These are phyloP conservation scores for Ascosphaera aggregata DNA, from an alignment of 2,329 filamentous ascomycete species.

Conservation along the genomic window DNA sequence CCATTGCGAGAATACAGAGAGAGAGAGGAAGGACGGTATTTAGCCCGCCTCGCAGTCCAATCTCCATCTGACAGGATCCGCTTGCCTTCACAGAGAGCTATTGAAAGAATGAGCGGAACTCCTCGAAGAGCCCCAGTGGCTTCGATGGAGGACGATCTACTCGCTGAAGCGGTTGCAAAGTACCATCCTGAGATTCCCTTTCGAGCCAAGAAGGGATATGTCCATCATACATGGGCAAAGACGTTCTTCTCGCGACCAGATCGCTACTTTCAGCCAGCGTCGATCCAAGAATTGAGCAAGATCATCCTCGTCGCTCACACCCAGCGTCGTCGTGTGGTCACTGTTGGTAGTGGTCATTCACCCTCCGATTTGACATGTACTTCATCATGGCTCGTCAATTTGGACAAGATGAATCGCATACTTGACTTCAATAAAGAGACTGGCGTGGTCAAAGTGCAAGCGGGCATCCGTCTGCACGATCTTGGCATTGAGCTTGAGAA, in stretches of 20 bases:
- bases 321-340: conserved; percentile 61
- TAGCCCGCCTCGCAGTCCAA: too few relatives aligned
- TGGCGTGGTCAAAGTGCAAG: conserved; percentile 51
- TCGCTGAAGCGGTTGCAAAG: conserved; percentile 28
- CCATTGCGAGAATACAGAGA: too few relatives aligned
- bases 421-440: conserved; percentile 43
- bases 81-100: too few relatives aligned
- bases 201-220: conserved; percentile 45
- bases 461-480: conserved; percentile 62
- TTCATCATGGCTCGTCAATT: conserved; percentile 81
- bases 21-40: too few relatives aligned
- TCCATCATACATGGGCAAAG: conserved; percentile 83
- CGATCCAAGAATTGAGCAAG: conserved; percentile 61
- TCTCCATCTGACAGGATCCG: too few relatives aligned
- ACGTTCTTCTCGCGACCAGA: conserved; percentile 80
- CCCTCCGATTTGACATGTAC: conserved; percentile 83
- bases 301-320: conserved; percentile 55
- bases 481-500: conserved; percentile 52
- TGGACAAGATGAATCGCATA: conserved; percentile 59
- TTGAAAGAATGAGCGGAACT: too few relatives aligned
- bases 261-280: conserved; percentile 69
- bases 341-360: conserved; percentile 79
- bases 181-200: conserved; percentile 47
- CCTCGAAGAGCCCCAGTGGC: too few relatives aligned
- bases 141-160: conserved; percentile 12